A percentile compares a stretch with the other conserved stretches of the same genome.
Conservation (phyloP, 306 rosid genomes). For the Crotalaria pallida region DNA sequence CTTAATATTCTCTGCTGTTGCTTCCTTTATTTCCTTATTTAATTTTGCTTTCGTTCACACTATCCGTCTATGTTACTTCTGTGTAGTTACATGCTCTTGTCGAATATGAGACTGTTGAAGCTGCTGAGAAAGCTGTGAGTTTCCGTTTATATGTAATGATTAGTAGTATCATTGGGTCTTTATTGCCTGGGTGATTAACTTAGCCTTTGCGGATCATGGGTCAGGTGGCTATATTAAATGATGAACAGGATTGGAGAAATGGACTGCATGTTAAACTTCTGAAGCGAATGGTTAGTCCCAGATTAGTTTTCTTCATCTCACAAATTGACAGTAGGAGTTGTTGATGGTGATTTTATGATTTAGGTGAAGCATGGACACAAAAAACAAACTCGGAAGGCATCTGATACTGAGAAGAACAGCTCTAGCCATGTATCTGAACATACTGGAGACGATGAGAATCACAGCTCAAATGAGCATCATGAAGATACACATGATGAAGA, state of each 20-base stretch:
- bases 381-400: slow-evolving; percentile 57
- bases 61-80: background rate
- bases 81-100: slow-evolving; percentile 80
- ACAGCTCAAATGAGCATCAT: slow-evolving; percentile 51
- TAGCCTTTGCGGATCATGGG: background rate
- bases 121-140: slow-evolving; percentile 96
- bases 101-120: slow-evolving; percentile 83
- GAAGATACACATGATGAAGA: slow-evolving; percentile 66
- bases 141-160: slow-evolving; percentile 1
- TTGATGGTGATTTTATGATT: slow-evolving; percentile 27
- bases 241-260: slow-evolving; percentile 90
- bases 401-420: slow-evolving; percentile 61
- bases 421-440: slow-evolving; percentile 44
- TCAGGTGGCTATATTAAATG: slow-evolving; percentile 72
- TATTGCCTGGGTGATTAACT: slow-evolving; percentile 10
- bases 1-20: slow-evolving; percentile 14
- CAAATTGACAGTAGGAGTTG: background rate
- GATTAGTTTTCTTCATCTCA: background rate
- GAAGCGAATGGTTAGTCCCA: slow-evolving; percentile 51
- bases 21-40: background rate
- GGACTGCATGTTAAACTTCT: slow-evolving; percentile 92
- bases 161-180: slow-evolving; percentile 4
- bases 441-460: slow-evolving; percentile 57
- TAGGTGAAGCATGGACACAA: slow-evolving; percentile 66
- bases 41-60: background rate